Evolutionary conservation across 169 alveolate genomes (phyloP).

Genomic region (Eimeria acervulina): DNA sequence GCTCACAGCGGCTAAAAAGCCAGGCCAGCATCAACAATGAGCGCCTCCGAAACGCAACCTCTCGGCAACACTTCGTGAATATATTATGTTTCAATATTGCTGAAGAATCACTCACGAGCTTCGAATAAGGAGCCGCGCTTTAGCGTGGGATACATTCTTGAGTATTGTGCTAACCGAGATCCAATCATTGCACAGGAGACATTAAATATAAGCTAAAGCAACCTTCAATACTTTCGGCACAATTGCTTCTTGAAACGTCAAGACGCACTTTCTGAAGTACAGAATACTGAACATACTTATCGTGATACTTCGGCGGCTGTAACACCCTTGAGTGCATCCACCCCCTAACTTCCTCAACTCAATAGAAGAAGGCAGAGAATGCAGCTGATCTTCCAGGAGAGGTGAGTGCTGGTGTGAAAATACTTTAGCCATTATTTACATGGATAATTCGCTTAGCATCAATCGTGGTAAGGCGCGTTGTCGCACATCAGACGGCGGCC

Average conservation of each 20-base stretch:
- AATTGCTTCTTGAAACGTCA: neutral
- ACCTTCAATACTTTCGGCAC: too few relatives aligned
- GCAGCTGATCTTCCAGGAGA: neutral
- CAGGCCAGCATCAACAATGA: neutral
- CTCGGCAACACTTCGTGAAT: neutral
- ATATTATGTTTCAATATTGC: too few relatives aligned
- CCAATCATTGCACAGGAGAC: neutral
- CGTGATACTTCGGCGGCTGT: neutral
- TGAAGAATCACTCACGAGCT: neutral
- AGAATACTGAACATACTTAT: neutral
- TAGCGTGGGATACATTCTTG: neutral
- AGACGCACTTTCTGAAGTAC: neutral
- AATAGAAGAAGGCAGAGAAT: neutral
- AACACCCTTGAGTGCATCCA: neutral
- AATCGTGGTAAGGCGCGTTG: neutral
- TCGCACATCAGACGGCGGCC: neutral
- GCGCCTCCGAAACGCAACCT: neutral
- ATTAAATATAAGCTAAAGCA: too few relatives aligned
- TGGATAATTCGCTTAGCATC: too few relatives aligned
- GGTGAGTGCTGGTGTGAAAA: neutral
- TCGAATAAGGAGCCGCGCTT: neutral
- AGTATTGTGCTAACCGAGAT: neutral
- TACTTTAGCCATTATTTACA: neutral
- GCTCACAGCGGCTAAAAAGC: neutral
- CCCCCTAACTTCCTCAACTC: neutral